Conservation (phyloP, 306 rosid genomes). For the Heteromeles arbutifolia region DNA sequence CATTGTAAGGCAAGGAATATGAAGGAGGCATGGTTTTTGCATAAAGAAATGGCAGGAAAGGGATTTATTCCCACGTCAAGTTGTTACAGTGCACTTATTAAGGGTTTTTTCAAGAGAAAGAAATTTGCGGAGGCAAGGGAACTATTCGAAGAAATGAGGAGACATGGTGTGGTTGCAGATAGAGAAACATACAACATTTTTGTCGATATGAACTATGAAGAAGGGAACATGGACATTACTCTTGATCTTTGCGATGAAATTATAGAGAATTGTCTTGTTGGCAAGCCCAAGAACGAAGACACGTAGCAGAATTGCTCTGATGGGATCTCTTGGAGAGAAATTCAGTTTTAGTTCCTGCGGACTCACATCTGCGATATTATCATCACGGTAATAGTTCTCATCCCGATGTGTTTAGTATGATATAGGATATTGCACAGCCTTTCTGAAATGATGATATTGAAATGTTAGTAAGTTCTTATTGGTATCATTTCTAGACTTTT, state of each 20-base stretch:
- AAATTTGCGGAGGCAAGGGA: background rate
- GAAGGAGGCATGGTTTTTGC: background rate
- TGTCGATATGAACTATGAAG: background rate
- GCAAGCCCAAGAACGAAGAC: conserved; percentile 10
- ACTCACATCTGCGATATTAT: background rate
- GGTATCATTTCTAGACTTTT: background rate
- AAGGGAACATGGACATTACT: background rate
- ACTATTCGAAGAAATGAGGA: background rate
- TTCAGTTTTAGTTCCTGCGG: conserved; percentile 5
- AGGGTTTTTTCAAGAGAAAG: background rate
- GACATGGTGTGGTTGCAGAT: background rate
- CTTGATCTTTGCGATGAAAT: background rate
- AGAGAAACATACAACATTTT: background rate
- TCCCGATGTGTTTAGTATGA: background rate
- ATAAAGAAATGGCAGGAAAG: background rate
- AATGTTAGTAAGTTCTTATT: background rate
- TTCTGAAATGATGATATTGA: background rate
- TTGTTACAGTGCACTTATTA: background rate
- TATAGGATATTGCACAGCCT: background rate
- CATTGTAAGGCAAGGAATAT: background rate
- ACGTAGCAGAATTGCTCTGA: conserved; percentile 19
- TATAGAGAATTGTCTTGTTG: conserved; percentile 29
- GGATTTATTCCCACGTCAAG: background rate
- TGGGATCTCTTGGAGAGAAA: background rate
- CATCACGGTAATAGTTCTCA: background rate